Conservation (phyloP, 2,329 filamentous ascomycete genomes). For the Fusarium beomiforme region DNA sequence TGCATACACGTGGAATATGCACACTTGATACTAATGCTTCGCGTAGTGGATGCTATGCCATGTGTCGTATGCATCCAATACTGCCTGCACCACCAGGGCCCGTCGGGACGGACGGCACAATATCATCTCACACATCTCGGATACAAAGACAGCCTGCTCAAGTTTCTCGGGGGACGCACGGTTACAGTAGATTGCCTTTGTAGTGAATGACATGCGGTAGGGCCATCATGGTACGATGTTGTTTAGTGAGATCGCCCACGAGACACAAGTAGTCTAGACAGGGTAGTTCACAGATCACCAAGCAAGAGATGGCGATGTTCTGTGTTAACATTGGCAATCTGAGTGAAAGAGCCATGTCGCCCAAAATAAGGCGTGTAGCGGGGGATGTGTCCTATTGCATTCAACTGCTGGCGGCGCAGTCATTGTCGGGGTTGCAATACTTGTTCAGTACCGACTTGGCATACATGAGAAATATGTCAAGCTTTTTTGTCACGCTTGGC, state of each 20-base stretch:
- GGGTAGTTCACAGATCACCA: neutral
- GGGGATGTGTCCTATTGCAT: conserved; percentile 23
- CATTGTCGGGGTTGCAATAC: neutral
- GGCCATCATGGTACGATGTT: conserved; percentile 36
- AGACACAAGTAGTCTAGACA: conserved; percentile 7
- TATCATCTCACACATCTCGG: neutral
- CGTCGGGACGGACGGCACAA: conserved; percentile 21
- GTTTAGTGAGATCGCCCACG: conserved; percentile 11
- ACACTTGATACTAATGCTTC: neutral
- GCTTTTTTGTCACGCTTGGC: conserved; percentile 27
- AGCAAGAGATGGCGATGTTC: neutral
- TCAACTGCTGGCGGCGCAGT: neutral
- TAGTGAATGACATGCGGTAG: conserved; percentile 20
- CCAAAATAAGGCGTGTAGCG: conserved; percentile 1
- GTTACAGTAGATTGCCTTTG: conserved; percentile 11
- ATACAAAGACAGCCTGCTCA: neutral
- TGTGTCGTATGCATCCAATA: conserved; percentile 16
- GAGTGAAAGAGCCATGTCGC: neutral
- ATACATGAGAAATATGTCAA: conserved; percentile 10
- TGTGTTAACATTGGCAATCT: conserved; percentile 3
- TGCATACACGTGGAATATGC: conserved; percentile 19
- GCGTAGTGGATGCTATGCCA: conserved; percentile 22
- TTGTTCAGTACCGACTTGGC: conserved; percentile 32
- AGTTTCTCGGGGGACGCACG: conserved; percentile 6
- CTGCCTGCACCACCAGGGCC: neutral